Evolutionary conservation across 345 rosid genomes (phyloP).

Genomic region (Pugionium dolabratum): DNA sequence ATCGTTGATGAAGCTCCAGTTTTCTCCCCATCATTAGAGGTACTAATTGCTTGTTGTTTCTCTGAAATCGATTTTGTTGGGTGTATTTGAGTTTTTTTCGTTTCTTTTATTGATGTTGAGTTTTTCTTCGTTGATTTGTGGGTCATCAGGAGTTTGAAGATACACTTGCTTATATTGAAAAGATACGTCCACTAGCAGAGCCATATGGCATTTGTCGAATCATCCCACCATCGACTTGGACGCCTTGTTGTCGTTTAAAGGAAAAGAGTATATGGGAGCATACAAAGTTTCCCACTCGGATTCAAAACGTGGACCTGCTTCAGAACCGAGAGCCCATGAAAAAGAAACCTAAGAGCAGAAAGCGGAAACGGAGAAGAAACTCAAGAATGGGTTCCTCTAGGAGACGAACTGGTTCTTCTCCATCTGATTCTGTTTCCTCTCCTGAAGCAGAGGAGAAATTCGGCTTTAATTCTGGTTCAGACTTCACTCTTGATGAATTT

Average conservation of each 20-base stretch:
- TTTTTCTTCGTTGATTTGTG: slow-evolving; percentile 14
- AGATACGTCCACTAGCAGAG: slow-evolving; percentile 78
- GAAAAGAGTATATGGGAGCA: slow-evolving; percentile 64
- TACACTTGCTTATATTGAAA: slow-evolving; percentile 77
- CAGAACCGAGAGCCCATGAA: slow-evolving; percentile 94
- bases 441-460: slow-evolving; percentile 82
- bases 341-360: slow-evolving; percentile 70
- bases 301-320: slow-evolving; percentile 82
- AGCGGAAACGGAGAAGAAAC: slow-evolving; percentile 68
- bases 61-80: neutral
- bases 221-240: slow-evolving; percentile 88
- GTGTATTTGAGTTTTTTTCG: neutral
- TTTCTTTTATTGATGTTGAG: slow-evolving; percentile 21
- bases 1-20: slow-evolving; percentile 77
- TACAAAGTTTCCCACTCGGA: slow-evolving; percentile 81
- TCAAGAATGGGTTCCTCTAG: slow-evolving; percentile 61
- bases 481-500: slow-evolving; percentile 76
- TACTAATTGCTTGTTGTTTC: slow-evolving; percentile 34
- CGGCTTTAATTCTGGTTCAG: slow-evolving; percentile 85
- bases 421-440: slow-evolving; percentile 48
- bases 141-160: slow-evolving; percentile 82
- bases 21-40: slow-evolving; percentile 80
- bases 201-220: slow-evolving; percentile 88
- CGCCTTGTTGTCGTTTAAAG: slow-evolving; percentile 77
- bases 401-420: slow-evolving; percentile 54